Evolutionary conservation across 306 rosid species (phyloP).

Genomic region (Cucurbita moschata): DNA sequence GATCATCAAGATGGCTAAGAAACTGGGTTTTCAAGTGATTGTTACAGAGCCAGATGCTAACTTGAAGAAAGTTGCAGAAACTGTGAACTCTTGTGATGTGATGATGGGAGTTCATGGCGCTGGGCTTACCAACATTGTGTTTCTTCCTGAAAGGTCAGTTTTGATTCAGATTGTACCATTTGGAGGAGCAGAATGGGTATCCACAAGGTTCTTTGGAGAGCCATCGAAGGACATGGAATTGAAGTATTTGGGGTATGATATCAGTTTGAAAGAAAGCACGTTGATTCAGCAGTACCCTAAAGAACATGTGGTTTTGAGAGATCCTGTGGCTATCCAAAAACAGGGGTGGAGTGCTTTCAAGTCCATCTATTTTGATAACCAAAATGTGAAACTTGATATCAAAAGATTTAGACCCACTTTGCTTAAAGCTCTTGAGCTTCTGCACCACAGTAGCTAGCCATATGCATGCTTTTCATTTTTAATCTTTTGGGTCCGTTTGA

Average conservation of each 20-base stretch:
- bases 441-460: constrained; percentile 24
- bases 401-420: constrained; percentile 55
- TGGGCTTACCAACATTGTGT: constrained; percentile 75
- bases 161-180: constrained; percentile 62
- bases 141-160: constrained; percentile 69
- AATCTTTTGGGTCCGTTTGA: too few relatives aligned
- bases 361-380: constrained; percentile 54
- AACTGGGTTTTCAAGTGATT: constrained; percentile 47
- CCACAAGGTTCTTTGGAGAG: constrained; percentile 26
- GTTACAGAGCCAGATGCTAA: constrained; percentile 30
- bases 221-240: constrained; percentile 60
- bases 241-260: constrained; percentile 62
- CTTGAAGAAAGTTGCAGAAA: constrained; percentile 32
- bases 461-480: background rate
- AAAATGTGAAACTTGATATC: constrained; percentile 52
- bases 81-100: constrained; percentile 78
- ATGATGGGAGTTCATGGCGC: constrained; percentile 93
- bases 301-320: constrained; percentile 36
- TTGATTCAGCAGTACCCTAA: constrained; percentile 48
- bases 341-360: constrained; percentile 42
- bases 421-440: constrained; percentile 57
- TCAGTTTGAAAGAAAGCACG: constrained; percentile 54
- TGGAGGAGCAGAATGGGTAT: constrained; percentile 70
- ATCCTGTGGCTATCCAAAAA: constrained; percentile 31
- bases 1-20: constrained; percentile 35